phyloP scores from a whole-genome alignment of 202 grass and related monocot species.

The Setaria viridis region DNA sequence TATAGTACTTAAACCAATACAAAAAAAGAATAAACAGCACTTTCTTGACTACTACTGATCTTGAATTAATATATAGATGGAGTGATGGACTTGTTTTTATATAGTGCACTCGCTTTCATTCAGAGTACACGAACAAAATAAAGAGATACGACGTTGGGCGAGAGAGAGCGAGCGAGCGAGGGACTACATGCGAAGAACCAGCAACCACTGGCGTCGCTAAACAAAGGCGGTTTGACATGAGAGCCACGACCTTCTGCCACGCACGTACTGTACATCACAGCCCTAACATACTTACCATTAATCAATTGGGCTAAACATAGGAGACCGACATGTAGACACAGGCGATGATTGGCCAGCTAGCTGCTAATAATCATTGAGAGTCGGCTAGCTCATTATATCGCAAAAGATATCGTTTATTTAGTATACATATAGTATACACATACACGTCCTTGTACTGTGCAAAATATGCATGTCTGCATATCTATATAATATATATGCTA shows the following conservation, averaged over 20 bases:
- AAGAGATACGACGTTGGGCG: not conserved
- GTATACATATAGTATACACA: not conserved
- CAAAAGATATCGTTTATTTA: not conserved
- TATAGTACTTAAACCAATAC: not conserved
- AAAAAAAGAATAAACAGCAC: not conserved
- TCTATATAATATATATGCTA: not conserved
- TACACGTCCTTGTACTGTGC: not conserved
- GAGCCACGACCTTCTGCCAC: constrained; percentile 37
- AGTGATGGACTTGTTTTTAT: not conserved
- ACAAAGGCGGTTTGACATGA: constrained; percentile 23
- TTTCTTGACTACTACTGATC: not conserved
- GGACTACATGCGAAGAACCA: constrained; percentile 46
- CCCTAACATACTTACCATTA: not conserved
- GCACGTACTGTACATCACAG: not conserved
- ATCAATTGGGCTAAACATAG: not conserved
- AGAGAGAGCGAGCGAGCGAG: not conserved
- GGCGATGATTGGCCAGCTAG: constrained; percentile 17
- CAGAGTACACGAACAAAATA: not conserved
- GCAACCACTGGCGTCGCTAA: constrained; percentile 43
- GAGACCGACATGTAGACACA: not conserved
- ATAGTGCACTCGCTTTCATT: not conserved
- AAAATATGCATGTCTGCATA: not conserved
- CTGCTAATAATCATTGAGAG: constrained; percentile 23
- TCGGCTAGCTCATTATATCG: not conserved
- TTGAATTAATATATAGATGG: not conserved